Evolutionary conservation across 2,329 filamentous ascomycete genomes (phyloP).

Genomic region (Capronia americana): DNA sequence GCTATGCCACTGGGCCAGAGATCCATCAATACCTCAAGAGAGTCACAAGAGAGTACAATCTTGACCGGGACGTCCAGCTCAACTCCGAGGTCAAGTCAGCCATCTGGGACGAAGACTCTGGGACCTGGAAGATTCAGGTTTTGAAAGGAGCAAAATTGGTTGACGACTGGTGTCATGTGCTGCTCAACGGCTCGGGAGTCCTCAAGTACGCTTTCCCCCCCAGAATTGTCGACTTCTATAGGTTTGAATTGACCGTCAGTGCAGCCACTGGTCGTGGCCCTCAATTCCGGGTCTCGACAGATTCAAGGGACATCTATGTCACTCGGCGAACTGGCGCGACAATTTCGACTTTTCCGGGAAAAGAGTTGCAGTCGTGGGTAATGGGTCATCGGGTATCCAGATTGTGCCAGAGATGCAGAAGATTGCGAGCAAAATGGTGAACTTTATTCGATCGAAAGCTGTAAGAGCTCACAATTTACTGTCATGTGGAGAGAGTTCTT

Average conservation of each 20-base stretch:
- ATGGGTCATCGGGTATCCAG: constrained; percentile 40
- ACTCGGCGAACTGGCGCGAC: constrained; percentile 50
- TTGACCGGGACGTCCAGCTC: constrained; percentile 48
- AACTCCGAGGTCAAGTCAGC: constrained; percentile 48
- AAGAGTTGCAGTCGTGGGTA: constrained; percentile 40
- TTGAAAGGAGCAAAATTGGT: constrained; percentile 15
- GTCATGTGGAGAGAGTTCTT: too few species aligned
- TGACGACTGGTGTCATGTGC: constrained; percentile 31
- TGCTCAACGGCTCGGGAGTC: constrained; percentile 26
- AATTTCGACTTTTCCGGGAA: constrained; percentile 32
- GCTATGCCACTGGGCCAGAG: constrained; percentile 50
- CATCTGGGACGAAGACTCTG: constrained; percentile 47
- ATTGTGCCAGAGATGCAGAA: constrained; percentile 49
- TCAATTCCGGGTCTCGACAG: constrained; percentile 41
- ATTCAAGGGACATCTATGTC: constrained; percentile 48
- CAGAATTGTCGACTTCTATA: too few species aligned
- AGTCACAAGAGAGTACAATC: constrained; percentile 48
- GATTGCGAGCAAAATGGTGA: constrained; percentile 42
- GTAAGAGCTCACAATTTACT: too few species aligned
- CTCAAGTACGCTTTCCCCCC: too few species aligned
- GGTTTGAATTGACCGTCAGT: too few species aligned
- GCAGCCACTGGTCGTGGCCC: constrained; percentile 49
- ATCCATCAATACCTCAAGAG: constrained; percentile 53
- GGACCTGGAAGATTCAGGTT: constrained; percentile 47
- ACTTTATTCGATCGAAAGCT: constrained; percentile 38